Evolutionary conservation across 495 filamentous ascomycete genomes (phyloP), one percentile per base, ranked within the genome.

Genomic region (Penicillium samsonianum): DNA sequence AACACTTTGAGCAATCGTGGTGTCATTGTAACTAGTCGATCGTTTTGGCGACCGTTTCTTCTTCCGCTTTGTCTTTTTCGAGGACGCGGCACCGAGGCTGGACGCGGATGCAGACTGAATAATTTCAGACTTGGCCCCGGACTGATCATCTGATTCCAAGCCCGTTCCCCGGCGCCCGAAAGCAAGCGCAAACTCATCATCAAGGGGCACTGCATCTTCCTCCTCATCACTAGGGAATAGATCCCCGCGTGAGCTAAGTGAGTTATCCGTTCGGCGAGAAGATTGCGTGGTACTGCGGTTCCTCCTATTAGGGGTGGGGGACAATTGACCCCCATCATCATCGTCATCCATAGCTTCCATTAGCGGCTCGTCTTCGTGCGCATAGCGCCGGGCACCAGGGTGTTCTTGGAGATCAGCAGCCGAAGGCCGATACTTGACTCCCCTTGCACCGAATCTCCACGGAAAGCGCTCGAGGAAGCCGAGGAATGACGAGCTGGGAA

Each of bases 191-290:
- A 98, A 96, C 64, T 98, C 94, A 71, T 98, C 94, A 63, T 92
- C 90, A 50, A 98, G 75, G 1, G 94, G 92, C 23, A 97, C 84
- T 1, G 94, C 94, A 78, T 98, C 90, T 68, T 91, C 87, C 55
- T 89, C 90, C 58, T 97, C 94, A 58, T 96, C 92, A 62, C 93
- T 97, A 2, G 90, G 91, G 60, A 96, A 92, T 20, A 99, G 76
- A 71, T 99, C 94, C 0, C 91, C 92, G 49, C 95, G 81, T n/a
- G 92, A 96, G 64, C 94, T 88, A 42, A 91, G 83, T 4, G 92
- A 96, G 58, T 92, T 94, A n/a, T 82, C 84, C 0, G 92, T 96
- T 30, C 87, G 86, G 5, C 87, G 87, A 8, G 90, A 96, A n/a
- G 82, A 86, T 14, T 83, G 82, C 3, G 94, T 98, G 7, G 79